phyloP scores from a whole-genome alignment of 805 yeast genomes.

The Saccharomycopsis selenospora region DNA sequence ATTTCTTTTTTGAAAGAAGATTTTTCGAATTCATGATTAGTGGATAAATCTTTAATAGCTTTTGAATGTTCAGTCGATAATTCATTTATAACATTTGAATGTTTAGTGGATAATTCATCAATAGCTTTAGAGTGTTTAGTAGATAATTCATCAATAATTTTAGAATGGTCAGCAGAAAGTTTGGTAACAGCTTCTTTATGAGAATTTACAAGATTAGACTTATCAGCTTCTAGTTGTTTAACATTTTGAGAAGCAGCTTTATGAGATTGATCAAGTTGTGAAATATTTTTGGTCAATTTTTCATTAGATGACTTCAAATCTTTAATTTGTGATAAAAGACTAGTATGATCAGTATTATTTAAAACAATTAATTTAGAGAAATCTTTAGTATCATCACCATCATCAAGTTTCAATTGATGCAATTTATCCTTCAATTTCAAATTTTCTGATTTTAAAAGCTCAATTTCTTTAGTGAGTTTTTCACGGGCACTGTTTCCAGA shows the following conservation, averaged over 20 bases:
- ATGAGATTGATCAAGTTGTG: neutral
- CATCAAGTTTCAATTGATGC: constrained; percentile 1
- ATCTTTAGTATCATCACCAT: neutral
- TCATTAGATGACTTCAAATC: neutral
- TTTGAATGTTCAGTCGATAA: neutral
- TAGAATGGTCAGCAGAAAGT: neutral
- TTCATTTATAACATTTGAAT: neutral
- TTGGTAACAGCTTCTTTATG: neutral
- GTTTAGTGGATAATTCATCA: neutral
- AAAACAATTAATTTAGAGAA: neutral
- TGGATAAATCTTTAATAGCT: neutral
- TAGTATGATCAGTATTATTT: neutral
- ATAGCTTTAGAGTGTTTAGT: neutral
- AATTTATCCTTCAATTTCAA: neutral
- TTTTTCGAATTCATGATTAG: neutral
- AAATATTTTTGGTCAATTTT: neutral
- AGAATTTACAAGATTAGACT: neutral
- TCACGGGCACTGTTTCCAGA: neutral
- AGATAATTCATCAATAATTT: neutral
- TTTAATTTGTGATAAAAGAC: neutral
- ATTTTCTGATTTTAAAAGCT: neutral
- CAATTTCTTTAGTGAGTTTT: neutral
- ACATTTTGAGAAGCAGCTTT: neutral
- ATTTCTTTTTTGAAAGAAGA: neutral
- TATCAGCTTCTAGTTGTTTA: neutral